These are phyloP conservation scores for Royoungia palumana DNA, from an alignment of 768 basidiomycete genomes.

Conservation along the genomic window DNA sequence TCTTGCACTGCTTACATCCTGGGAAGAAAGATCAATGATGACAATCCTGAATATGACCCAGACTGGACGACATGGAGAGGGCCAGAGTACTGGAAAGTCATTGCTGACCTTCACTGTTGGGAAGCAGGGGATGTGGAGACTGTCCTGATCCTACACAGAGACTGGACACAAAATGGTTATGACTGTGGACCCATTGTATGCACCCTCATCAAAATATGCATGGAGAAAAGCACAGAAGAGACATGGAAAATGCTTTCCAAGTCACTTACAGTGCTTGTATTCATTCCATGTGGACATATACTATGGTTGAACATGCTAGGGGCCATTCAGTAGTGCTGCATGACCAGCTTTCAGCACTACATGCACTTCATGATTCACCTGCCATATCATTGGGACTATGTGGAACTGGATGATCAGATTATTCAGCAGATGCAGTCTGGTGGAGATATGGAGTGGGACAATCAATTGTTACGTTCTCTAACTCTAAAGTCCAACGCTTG, in stretches of 20 bases:
- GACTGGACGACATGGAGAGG: constrained; percentile 1
- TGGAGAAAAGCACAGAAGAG: neutral
- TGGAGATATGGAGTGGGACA: neutral
- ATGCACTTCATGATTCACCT: neutral
- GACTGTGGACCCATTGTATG: constrained; percentile 4
- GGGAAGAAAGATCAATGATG: neutral
- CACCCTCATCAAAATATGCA: neutral
- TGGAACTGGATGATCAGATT: neutral
- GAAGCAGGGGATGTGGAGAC: neutral
- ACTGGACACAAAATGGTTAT: constrained; percentile 9
- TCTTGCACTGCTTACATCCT: neutral
- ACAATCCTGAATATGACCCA: neutral
- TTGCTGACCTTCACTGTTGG: constrained; percentile 1
- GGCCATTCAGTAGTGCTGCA: neutral
- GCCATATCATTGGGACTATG: neutral
- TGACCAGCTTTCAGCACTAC: neutral
- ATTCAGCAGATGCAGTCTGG: neutral
- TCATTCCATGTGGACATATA: constrained; percentile 1
- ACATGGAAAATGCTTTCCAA: neutral
- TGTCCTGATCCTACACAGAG: neutral
- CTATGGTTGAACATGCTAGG: neutral
- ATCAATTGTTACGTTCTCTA: neutral
- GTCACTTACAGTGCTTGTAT: neutral
- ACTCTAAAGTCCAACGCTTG: neutral
- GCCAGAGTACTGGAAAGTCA: neutral